Evolutionary conservation across 129 eudicot species (phyloP), one percentile per base, ranked within the genome.

Genomic region (Artemisia annua): DNA sequence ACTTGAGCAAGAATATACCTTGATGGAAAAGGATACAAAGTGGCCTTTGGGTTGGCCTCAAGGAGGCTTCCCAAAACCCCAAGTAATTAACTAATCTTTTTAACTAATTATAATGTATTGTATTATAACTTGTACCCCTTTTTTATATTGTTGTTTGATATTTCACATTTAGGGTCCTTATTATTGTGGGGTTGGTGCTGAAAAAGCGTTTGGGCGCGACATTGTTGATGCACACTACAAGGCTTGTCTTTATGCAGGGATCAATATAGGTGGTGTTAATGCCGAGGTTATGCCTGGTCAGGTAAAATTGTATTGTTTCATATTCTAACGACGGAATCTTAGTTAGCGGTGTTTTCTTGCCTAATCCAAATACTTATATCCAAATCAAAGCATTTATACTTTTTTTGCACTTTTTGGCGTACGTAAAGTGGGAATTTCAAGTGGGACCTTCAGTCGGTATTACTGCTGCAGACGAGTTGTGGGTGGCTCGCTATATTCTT

Each of bases 261-360:
- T 91, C 18, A 91, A 85, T 83, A 88, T 91, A 2, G 78, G 86
- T 5, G 97, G 93, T 3, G 86, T 87, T 65, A 91, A 91, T 56
- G 96, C 96, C 0, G 98, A 92, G 74, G 98, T 92, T 24, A 92
- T 92, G 97, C 95, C 95, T 3, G 95, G 95, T 62, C 95, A 91
- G 80, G 95, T 91, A 81, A 55, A 66, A 0, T 57, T 35, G 7
- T 39, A 1, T 15, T 1, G n/a, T 17, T 16, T 19, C 3, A n/a
- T 35, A 9, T 35, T 66, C 0, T 48, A 48, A 11, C 11, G 19
- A 3, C 10, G 0, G 19, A 2, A 3, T 63, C 9, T 51, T 1
- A 26, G 18, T 49, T 20, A 19, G 43, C 11, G 14, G 14, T 14
- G 44, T 7, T 1, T 56, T 22, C 17, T 17, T 4, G 18, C 62